These are phyloP conservation scores for Talaromyces piceae DNA, from an alignment of 2,329 filamentous ascomycete genomes.

Conservation along the genomic window DNA sequence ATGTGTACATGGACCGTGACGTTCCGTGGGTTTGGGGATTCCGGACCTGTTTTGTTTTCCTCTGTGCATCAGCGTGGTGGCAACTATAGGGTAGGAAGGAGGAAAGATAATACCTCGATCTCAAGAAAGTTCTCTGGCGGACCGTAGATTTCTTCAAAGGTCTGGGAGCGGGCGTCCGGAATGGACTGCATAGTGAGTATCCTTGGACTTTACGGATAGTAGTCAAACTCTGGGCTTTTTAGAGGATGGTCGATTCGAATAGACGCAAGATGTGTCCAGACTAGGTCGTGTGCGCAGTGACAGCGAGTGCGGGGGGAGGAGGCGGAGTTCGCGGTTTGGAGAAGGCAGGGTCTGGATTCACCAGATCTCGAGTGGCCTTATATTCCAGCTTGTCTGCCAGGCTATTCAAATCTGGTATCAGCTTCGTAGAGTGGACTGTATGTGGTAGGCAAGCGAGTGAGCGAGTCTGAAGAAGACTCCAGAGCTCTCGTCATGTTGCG, in stretches of 20 bases:
- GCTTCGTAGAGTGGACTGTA: no score
- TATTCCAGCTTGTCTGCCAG: no score
- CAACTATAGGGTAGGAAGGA: background rate
- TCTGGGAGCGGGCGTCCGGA: conserved; percentile 72
- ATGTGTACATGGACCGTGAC: conserved; percentile 94
- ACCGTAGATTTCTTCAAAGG: conserved; percentile 97
- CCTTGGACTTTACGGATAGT: background rate
- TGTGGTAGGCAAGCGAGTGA: no score
- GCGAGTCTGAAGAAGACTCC: background rate
- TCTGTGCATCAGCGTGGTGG: background rate
- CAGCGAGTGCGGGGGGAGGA: no score
- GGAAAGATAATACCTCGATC: conserved; percentile 70
- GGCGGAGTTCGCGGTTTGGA: no score
- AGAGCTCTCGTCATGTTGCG: background rate
- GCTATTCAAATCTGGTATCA: no score
- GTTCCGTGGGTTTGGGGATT: conserved; percentile 92
- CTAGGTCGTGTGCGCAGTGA: background rate
- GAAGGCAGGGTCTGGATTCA: no score
- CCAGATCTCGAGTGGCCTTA: no score
- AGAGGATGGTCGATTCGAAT: no score
- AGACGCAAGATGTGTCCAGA: no score
- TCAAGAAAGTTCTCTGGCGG: conserved; percentile 98
- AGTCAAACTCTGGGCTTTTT: no score
- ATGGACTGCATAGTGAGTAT: conserved; percentile 53
- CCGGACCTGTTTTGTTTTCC: conserved; percentile 56